Conservation (phyloP, 202 grass and related monocot genomes). For the Panicum hallii region DNA sequence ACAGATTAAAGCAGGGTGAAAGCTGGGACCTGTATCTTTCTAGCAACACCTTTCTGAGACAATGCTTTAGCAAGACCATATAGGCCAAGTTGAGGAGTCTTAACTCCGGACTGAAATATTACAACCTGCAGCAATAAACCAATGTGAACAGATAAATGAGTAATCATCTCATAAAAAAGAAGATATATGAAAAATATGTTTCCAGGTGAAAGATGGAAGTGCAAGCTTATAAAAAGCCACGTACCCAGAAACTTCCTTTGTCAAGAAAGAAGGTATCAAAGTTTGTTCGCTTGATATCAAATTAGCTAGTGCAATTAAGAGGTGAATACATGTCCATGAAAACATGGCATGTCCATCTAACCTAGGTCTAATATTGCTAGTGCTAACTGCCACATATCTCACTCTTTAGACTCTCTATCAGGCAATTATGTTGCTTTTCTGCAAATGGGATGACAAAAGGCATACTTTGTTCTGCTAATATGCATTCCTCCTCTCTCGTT, state of each 20-base stretch:
- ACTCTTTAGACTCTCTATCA: slow-evolving; percentile 18
- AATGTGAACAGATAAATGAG: slow-evolving; percentile 13
- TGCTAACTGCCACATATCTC: background rate
- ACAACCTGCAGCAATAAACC: slow-evolving; percentile 68
- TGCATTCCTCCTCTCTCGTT: slow-evolving; percentile 8
- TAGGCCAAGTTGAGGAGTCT: slow-evolving; percentile 90
- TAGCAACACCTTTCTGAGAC: slow-evolving; percentile 77
- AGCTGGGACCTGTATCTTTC: slow-evolving; percentile 82
- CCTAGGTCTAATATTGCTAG: slow-evolving; percentile 1
- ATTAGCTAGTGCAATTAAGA: slow-evolving; percentile 27
- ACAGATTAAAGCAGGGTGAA: slow-evolving; percentile 16
- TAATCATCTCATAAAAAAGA: slow-evolving; percentile 17
- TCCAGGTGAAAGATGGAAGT: slow-evolving; percentile 33
- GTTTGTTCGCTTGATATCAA: slow-evolving; percentile 12
- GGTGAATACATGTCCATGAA: slow-evolving; percentile 1
- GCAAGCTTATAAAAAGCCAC: slow-evolving; percentile 14
- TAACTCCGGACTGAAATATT: slow-evolving; percentile 85
- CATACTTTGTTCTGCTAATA: slow-evolving; percentile 1
- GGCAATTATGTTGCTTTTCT: slow-evolving; percentile 13
- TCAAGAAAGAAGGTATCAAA: slow-evolving; percentile 6
- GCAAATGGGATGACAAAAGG: slow-evolving; percentile 4
- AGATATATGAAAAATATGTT: slow-evolving; percentile 28
- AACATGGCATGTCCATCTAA: slow-evolving; percentile 8
- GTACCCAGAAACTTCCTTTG: slow-evolving; percentile 9
- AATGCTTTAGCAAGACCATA: slow-evolving; percentile 94